phyloP scores from a whole-genome alignment of 2,329 filamentous ascomycete species.

The Penicillium sp. region DNA sequence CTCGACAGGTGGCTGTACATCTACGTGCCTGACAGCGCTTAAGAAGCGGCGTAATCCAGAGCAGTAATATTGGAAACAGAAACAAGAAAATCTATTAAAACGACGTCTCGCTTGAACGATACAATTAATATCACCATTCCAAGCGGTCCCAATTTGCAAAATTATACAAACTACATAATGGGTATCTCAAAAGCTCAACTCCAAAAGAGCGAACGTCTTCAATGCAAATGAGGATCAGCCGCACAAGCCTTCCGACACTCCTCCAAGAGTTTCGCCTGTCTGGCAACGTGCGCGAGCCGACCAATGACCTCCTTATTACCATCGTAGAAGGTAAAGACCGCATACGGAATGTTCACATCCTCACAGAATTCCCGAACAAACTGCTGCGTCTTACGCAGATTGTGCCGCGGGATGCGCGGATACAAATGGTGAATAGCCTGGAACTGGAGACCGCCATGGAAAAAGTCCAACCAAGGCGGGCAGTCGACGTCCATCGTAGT shows the following conservation, averaged over 20 bases:
- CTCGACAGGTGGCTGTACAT: too few species aligned
- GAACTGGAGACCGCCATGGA: conserved; percentile 80
- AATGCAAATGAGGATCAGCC: conserved; percentile 12
- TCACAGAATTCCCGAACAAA: conserved; percentile 70
- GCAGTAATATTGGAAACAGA: not conserved
- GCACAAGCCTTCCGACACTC: conserved; percentile 53
- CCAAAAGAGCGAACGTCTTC: not conserved
- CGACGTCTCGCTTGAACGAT: not conserved
- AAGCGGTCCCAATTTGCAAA: not conserved
- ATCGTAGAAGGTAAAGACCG: conserved; percentile 70
- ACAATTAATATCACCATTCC: not conserved
- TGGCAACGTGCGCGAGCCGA: conserved; percentile 62
- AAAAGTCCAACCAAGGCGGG: conserved; percentile 73
- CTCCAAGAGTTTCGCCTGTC: conserved; percentile 62
- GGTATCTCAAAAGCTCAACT: not conserved
- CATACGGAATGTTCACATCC: conserved; percentile 73
- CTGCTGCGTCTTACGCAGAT: conserved; percentile 62
- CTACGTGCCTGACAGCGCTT: too few species aligned
- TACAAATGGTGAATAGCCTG: conserved; percentile 79
- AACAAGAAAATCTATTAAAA: not conserved
- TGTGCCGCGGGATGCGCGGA: conserved; percentile 72
- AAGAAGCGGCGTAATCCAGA: not conserved
- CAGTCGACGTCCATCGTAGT: conserved; percentile 91
- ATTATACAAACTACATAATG: not conserved
- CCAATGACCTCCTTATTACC: conserved; percentile 69